Evolutionary conservation across 2,329 filamentous ascomycete genomes (phyloP), one percentile per base, ranked within the genome.

Genomic region (Calonectria pseudoreteaudii): DNA sequence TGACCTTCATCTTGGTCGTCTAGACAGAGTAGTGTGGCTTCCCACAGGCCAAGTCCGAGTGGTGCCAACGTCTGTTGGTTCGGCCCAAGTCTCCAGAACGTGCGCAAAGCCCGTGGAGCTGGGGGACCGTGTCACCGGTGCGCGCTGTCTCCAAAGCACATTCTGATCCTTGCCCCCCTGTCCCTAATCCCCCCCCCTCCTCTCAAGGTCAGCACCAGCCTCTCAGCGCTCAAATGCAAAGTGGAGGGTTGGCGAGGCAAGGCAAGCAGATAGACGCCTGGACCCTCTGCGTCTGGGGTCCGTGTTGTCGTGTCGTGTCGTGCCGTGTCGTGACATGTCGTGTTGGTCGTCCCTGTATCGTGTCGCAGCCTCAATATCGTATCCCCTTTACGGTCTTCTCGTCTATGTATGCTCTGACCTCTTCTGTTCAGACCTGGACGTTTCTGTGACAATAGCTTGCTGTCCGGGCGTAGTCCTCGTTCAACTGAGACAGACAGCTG

Each of bases 401-500:
- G 44, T 44, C 34, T 53, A 71, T 71, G 38, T 70, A 71, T 70
- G 70, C 62, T 75, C 66, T 71, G 64, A 72, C 64, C 64, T 62
- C 69, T 20, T 53, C 30, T 8, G 50, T 20, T 53, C 62, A 36
- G 38, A 56, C 53, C 53, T 58, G 60, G 66, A 56, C 52, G 30
- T 47, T 56, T 66, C 50, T 56, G 36, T 66, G 70, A 71, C 66
- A 70, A 50, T 72, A 68, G 66, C 66, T 66, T 73, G 53, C 68
- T 58, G 67, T 75, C 62, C 52, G 62, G 77, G 75, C 75, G 75
- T 72, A 76, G 73, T 71, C 58, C 60, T 66, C 44, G 36, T 68
- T 72, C 69, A 74, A 75, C 76, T 73, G 75, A 74, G 77, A 78
- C 78, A 77, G 67, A 52, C 73, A 72, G 73, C 47, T 41, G 64